Percentiles rank a stretch among this genome's conserved stretches.
Conservation (phyloP, 768 basidiomycete species). For the Leccinum incarnatum region DNA sequence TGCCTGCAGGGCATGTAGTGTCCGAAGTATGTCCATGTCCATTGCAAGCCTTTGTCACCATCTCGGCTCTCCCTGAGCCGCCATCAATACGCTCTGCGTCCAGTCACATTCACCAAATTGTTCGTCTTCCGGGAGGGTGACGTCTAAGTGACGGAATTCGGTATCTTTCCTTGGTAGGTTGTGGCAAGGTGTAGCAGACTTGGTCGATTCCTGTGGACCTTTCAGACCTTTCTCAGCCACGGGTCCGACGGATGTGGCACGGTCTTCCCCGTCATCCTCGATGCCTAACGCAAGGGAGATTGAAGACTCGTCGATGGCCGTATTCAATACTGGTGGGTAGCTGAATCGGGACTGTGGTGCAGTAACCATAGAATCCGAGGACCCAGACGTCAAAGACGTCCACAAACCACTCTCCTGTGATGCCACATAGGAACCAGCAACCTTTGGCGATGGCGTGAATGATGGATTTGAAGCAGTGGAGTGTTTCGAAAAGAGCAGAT, state of each 20-base stretch:
- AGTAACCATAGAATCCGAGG: conserved; percentile 50
- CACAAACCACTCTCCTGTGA: conserved; percentile 20
- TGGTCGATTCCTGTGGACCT: conserved; percentile 22
- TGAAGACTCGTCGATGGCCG: conserved; percentile 57
- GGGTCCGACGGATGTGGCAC: conserved; percentile 9
- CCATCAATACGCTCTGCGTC: conserved; percentile 70
- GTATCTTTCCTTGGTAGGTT: conserved; percentile 22
- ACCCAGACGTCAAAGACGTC: conserved; percentile 31
- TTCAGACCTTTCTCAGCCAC: conserved; percentile 8
- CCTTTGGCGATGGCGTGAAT: conserved; percentile 27
- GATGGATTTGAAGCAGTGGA: conserved; percentile 48
- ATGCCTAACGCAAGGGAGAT: conserved; percentile 37
- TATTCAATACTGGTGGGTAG: conserved; percentile 58
- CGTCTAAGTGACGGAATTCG: conserved; percentile 28
- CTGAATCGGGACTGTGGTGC: conserved; percentile 50
- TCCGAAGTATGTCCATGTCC: conserved; percentile 16
- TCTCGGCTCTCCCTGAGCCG: conserved; percentile 49
- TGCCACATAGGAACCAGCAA: conserved; percentile 7
- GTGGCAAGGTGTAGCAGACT: background rate
- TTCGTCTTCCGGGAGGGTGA: conserved; percentile 37
- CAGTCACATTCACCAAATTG: conserved; percentile 56
- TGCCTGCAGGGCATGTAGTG: conserved; percentile 30
- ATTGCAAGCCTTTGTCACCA: conserved; percentile 27
- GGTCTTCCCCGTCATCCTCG: conserved; percentile 29
- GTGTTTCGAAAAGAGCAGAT: conserved; percentile 64